A percentile compares a stretch with the other conserved stretches of the same genome.
phyloP scores from a whole-genome alignment of 176 grass and related monocot species.

The Pontederia crassipes region DNA sequence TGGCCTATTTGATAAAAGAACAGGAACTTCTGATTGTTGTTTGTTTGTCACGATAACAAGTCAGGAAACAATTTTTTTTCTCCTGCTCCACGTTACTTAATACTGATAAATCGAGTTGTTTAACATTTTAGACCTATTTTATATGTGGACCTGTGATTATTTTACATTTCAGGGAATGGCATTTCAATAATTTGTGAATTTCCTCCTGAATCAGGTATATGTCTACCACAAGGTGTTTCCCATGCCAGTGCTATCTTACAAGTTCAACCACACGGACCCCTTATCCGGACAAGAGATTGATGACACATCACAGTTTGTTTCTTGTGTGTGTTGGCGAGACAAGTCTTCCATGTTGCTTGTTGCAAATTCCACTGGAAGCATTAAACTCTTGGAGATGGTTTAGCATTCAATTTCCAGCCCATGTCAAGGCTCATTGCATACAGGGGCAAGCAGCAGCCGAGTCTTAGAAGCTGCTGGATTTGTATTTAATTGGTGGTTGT shows the following conservation, averaged over 20 bases:
- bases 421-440: background rate
- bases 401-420: conserved; percentile 18
- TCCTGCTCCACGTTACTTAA: too few relatives aligned
- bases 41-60: too few relatives aligned
- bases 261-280: conserved; percentile 66
- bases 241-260: conserved; percentile 91
- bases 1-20: too few relatives aligned
- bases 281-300: conserved; percentile 76
- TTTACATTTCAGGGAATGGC: background rate
- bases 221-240: conserved; percentile 93
- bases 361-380: conserved; percentile 83
- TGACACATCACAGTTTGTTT: conserved; percentile 76
- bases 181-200: conserved; percentile 7
- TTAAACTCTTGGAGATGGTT: conserved; percentile 95
- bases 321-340: conserved; percentile 88
- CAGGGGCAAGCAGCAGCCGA: background rate
- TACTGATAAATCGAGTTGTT: too few relatives aligned
- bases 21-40: too few relatives aligned
- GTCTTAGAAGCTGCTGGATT: conserved; percentile 14
- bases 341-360: conserved; percentile 73
- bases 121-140: too few relatives aligned
- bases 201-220: conserved; percentile 52
- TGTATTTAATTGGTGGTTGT: background rate
- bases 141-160: background rate
- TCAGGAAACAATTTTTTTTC: too few relatives aligned